A percentile compares a stretch with the other conserved stretches of the same genome.
Evolutionary conservation across 2,329 filamentous ascomycete species (phyloP).

Genomic region (Cladosporium sphaerospermum): DNA sequence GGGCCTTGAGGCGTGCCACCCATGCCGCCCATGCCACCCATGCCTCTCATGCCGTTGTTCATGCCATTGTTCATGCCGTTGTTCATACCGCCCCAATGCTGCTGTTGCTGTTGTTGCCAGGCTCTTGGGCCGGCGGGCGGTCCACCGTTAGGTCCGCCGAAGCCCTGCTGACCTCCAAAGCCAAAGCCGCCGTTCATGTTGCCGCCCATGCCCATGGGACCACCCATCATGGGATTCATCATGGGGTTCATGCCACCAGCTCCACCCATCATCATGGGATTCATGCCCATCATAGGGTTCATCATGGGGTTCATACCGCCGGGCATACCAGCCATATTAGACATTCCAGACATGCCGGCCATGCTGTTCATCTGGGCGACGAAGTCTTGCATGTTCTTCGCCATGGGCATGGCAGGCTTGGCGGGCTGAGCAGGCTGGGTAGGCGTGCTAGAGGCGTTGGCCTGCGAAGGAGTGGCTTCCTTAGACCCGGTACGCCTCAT

Average conservation of each 20-base stretch:
- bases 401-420: conserved; percentile 13
- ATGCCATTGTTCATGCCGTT: conserved; percentile 15
- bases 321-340: conserved; percentile 27
- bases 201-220: conserved; percentile 28
- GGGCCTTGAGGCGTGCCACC: conserved; percentile 1
- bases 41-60: conserved; percentile 12
- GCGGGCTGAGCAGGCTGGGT: conserved; percentile 29
- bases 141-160: conserved; percentile 3
- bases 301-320: conserved; percentile 22
- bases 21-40: conserved; percentile 1
- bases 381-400: conserved; percentile 35
- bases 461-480: conserved; percentile 26
- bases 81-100: conserved; percentile 16
- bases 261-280: conserved; percentile 28
- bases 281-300: conserved; percentile 35
- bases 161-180: conserved; percentile 2
- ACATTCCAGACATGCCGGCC: conserved; percentile 32
- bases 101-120: conserved; percentile 11
- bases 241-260: conserved; percentile 23
- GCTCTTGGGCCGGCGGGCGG: conserved; percentile 9
- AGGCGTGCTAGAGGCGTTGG: conserved; percentile 49
- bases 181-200: conserved; percentile 16
- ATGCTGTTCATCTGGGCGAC: conserved; percentile 42
- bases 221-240: conserved; percentile 26
- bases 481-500: conserved; percentile 29